A percentile compares a stretch with the other conserved stretches of the same genome.
phyloP scores from a whole-genome alignment of 1,139 yeast genomes.

The Diutina rugosa region DNA sequence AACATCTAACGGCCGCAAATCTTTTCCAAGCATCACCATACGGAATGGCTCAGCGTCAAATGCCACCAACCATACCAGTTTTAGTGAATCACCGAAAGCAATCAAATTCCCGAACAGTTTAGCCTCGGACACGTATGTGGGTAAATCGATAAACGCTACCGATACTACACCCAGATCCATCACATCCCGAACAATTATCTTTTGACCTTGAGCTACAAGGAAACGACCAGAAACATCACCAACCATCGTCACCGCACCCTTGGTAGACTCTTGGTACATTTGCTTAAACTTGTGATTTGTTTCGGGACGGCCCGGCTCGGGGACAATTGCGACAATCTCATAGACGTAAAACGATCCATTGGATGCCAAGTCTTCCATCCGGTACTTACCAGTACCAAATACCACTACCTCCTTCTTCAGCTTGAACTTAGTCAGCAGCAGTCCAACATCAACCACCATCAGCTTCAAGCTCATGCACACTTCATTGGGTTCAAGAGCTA shows the following conservation, averaged over 20 bases:
- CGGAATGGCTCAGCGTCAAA: conserved; percentile 94
- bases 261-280: conserved; percentile 61
- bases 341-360: conserved; percentile 67
- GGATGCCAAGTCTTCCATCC: conserved; percentile 76
- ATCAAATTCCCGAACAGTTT: conserved; percentile 76
- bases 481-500: conserved; percentile 57
- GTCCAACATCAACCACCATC: conserved; percentile 41
- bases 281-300: conserved; percentile 69
- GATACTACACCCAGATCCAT: conserved; percentile 72
- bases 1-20: conserved; percentile 50
- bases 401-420: conserved; percentile 58
- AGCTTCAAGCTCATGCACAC: conserved; percentile 47
- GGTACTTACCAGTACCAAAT: conserved; percentile 63
- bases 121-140: conserved; percentile 66
- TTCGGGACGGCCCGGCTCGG: conserved; percentile 83
- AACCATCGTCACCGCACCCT: conserved; percentile 75
- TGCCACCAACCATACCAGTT: conserved; percentile 75
- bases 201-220: conserved; percentile 81
- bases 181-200: conserved; percentile 66
- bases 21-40: conserved; percentile 70
- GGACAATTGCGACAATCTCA: conserved; percentile 75
- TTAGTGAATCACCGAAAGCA: conserved; percentile 67
- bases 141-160: conserved; percentile 83
- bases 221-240: conserved; percentile 79
- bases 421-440: conserved; percentile 36